A percentile compares a stretch with the other conserved stretches of the same genome.
Evolutionary conservation across 148 eudicot species (phyloP).

Genomic region (Vaccinium corymbosum): DNA sequence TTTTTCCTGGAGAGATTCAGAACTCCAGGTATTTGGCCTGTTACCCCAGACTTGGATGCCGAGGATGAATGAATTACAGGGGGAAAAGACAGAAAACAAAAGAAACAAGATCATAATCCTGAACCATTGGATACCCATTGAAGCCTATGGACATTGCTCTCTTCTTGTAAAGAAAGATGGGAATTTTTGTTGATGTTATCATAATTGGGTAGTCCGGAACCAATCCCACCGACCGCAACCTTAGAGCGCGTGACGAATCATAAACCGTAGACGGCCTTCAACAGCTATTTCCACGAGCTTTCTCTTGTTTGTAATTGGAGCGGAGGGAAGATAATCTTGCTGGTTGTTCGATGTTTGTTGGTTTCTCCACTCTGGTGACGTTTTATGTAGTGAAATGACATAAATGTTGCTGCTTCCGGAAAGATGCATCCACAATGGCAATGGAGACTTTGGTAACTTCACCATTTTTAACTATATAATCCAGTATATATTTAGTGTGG

Average conservation of each 20-base stretch:
- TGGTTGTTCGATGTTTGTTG: constrained; percentile 16
- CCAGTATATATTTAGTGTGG: neutral
- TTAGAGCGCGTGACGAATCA: neutral
- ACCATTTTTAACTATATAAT: neutral
- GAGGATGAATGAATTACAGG: neutral
- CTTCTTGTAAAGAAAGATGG: neutral
- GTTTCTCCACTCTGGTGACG: neutral
- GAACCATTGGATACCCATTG: neutral
- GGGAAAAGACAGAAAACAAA: neutral
- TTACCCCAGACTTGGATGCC: neutral
- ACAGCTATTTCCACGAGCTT: neutral
- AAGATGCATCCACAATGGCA: neutral
- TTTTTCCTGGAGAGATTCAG: constrained; percentile 1
- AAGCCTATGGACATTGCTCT: neutral
- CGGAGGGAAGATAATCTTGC: too few relatives aligned
- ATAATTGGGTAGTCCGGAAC: neutral
- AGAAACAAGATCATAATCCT: neutral
- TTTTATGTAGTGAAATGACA: constrained; percentile 16
- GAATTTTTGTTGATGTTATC: neutral
- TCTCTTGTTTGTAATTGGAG: neutral
- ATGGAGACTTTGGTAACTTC: constrained; percentile 9
- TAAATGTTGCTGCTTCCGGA: neutral
- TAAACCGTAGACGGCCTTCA: neutral
- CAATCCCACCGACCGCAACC: neutral
- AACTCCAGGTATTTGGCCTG: constrained; percentile 14